These are phyloP conservation scores for Naegleria fowleri DNA, from an alignment of 208 protist species.

Conservation along the genomic window DNA sequence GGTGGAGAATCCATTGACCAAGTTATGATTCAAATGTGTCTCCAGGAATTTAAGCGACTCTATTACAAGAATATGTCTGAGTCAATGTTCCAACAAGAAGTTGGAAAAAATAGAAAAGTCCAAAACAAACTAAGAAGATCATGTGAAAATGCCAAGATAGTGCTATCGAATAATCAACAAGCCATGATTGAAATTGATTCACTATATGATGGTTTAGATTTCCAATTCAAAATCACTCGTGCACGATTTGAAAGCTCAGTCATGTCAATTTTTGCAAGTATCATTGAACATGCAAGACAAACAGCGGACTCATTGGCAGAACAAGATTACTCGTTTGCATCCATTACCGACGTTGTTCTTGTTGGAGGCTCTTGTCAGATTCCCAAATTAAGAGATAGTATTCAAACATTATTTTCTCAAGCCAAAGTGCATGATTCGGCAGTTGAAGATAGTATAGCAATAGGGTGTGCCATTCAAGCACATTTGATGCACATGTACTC, in stretches of 20 bases:
- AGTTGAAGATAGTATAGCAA: neutral
- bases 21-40: slow-evolving; percentile 84
- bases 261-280: slow-evolving; percentile 83
- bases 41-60: slow-evolving; percentile 67
- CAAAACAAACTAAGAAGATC: slow-evolving; percentile 65
- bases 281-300: slow-evolving; percentile 74
- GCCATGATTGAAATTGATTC: slow-evolving; percentile 80
- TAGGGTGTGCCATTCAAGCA: neutral
- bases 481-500: neutral
- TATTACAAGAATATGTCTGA: neutral
- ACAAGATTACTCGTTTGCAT: slow-evolving; percentile 65
- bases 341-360: slow-evolving; percentile 88
- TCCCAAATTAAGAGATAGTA: slow-evolving; percentile 75
- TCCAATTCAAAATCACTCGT: slow-evolving; percentile 62
- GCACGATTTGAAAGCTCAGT: slow-evolving; percentile 87
- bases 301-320: slow-evolving; percentile 67
- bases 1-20: slow-evolving; percentile 97
- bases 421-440: neutral
- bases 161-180: slow-evolving; percentile 64
- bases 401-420: neutral
- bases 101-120: slow-evolving; percentile 17
- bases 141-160: slow-evolving; percentile 84
- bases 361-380: slow-evolving; percentile 84
- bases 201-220: slow-evolving; percentile 79
- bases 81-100: slow-evolving; percentile 58